Conservation (phyloP, 768 basidiomycete genomes). For the Auricularia sp. region DNA sequence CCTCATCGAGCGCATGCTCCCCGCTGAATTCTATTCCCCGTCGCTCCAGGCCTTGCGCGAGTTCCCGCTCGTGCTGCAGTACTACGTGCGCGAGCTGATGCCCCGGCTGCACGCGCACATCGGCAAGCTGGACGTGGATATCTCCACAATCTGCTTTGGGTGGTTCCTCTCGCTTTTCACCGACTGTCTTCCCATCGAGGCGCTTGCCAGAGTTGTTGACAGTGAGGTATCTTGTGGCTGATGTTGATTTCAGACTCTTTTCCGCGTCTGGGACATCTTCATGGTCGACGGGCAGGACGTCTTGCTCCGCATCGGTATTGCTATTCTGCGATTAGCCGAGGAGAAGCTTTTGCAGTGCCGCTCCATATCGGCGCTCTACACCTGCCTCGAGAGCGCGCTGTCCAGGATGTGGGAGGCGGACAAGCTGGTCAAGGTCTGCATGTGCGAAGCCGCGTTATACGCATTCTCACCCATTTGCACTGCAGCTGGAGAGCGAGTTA, state of each 20-base stretch:
- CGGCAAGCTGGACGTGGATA: slow-evolving; percentile 71
- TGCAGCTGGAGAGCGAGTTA: slow-evolving; percentile 49
- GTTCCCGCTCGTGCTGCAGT: slow-evolving; percentile 82
- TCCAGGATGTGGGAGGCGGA: slow-evolving; percentile 92
- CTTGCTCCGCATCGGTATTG: slow-evolving; percentile 81
- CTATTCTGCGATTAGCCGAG: slow-evolving; percentile 77
- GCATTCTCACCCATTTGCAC: neutral
- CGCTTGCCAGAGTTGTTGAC: slow-evolving; percentile 23
- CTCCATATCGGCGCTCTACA: slow-evolving; percentile 82
- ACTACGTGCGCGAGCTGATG: slow-evolving; percentile 69
- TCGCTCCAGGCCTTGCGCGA: slow-evolving; percentile 86
- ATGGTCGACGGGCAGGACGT: slow-evolving; percentile 88
- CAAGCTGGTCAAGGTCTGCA: slow-evolving; percentile 72
- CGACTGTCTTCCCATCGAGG: slow-evolving; percentile 92
- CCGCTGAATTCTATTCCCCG: slow-evolving; percentile 89
- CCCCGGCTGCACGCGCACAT: slow-evolving; percentile 74
- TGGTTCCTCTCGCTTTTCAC: slow-evolving; percentile 98
- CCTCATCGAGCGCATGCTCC: slow-evolving; percentile 81
- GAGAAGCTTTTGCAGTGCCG: slow-evolving; percentile 74
- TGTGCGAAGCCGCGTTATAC: neutral
- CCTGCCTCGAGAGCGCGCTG: slow-evolving; percentile 79
- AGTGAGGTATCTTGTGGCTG: too few relatives aligned
- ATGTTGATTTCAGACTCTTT: slow-evolving; percentile 55
- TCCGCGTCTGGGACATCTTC: slow-evolving; percentile 94
- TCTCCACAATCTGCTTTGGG: slow-evolving; percentile 92